Evolutionary conservation across 257 asterid species (phyloP).

Genomic region (Marsdenia floribunda): DNA sequence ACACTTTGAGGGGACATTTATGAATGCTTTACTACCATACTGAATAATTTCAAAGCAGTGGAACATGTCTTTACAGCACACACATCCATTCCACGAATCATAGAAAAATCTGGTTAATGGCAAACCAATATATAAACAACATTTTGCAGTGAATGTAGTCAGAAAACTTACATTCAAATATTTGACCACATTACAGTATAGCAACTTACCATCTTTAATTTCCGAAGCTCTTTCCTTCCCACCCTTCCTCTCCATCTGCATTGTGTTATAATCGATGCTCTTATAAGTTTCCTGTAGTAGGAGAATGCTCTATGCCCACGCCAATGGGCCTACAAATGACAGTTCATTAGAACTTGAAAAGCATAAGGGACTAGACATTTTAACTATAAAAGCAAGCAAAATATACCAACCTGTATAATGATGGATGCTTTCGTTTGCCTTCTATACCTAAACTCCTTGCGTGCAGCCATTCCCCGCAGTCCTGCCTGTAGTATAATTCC

Average conservation of each 20-base stretch:
- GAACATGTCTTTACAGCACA: neutral
- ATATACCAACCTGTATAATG: conserved; percentile 56
- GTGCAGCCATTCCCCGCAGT: conserved; percentile 81
- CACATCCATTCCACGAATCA: neutral
- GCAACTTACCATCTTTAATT: conserved; percentile 66
- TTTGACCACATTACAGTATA: neutral
- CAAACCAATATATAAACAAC: neutral
- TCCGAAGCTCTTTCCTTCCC: conserved; percentile 77
- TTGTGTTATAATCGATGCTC: conserved; percentile 63
- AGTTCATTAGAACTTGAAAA: conserved; percentile 22
- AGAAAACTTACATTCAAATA: neutral
- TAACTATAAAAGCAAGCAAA: conserved; percentile 18
- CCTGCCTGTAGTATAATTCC: conserved; percentile 69
- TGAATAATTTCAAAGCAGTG: neutral
- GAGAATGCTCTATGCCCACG: conserved; percentile 67
- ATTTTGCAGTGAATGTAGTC: neutral
- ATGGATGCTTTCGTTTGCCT: conserved; percentile 69
- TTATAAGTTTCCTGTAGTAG: conserved; percentile 65
- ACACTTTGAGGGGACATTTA: neutral
- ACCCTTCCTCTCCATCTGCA: conserved; percentile 87
- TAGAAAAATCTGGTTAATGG: neutral
- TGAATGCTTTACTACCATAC: neutral
- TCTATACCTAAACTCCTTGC: conserved; percentile 47
- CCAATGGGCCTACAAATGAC: conserved; percentile 66
- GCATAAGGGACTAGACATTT: conserved; percentile 1